A percentile compares a stretch with the other conserved stretches of the same genome.
Evolutionary conservation across 352 stramenopile genomes (phyloP).

Genomic region (Phytophthora idaei): DNA sequence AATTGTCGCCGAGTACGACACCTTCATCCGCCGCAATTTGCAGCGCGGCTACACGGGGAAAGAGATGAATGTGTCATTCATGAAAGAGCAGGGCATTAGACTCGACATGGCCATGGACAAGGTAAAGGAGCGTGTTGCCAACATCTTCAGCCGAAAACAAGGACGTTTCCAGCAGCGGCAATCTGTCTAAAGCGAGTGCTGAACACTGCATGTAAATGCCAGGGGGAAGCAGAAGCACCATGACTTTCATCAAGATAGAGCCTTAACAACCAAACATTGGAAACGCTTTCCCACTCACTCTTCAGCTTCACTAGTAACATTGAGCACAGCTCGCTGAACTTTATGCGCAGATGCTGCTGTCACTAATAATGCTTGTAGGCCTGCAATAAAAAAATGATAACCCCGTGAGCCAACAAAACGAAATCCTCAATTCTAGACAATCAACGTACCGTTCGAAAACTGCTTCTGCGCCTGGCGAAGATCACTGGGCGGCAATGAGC

Average conservation of each 20-base stretch:
- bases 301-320: background rate
- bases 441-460: conserved; percentile 57
- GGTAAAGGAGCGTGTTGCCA: conserved; percentile 33
- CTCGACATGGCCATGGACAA: conserved; percentile 87
- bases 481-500: conserved; percentile 67
- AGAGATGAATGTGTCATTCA: conserved; percentile 90
- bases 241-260: background rate
- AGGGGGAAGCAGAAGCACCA: too few species aligned
- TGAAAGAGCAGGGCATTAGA: conserved; percentile 88
- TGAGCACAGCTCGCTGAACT: conserved; percentile 32
- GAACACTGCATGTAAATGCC: too few species aligned
- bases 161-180: conserved; percentile 19
- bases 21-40: conserved; percentile 90
- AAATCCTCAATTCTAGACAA: background rate
- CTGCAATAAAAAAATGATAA: conserved; percentile 15
- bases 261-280: conserved; percentile 3
- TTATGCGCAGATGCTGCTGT: conserved; percentile 36
- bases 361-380: conserved; percentile 44
- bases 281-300: background rate
- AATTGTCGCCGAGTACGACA: conserved; percentile 92
- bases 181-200: conserved; percentile 22
- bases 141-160: conserved; percentile 27
- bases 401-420: background rate
- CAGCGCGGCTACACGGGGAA: conserved; percentile 90
- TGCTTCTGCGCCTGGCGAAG: conserved; percentile 67